phyloP scores from a whole-genome alignment of 129 eudicot species.

The Tagetes patula region DNA sequence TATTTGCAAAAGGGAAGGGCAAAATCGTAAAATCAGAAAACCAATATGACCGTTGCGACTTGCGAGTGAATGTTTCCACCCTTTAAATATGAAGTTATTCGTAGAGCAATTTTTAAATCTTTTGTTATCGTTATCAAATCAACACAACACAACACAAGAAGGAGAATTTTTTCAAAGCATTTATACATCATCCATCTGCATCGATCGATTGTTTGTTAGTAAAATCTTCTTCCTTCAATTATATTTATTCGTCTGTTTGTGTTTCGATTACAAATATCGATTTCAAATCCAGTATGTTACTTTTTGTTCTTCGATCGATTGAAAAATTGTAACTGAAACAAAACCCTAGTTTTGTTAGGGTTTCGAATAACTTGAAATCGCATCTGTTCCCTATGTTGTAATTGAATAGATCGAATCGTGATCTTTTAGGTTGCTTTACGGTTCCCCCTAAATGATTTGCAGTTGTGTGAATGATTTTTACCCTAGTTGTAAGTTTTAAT shows the following conservation, averaged over 20 bases:
- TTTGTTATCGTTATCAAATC: too few species aligned
- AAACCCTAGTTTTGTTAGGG: slow-evolving; percentile 10
- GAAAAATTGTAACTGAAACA: neutral
- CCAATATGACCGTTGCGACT: slow-evolving; percentile 34
- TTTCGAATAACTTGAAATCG: slow-evolving; percentile 2
- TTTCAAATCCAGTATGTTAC: neutral
- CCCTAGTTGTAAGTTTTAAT: neutral
- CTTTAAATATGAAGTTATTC: slow-evolving; percentile 2
- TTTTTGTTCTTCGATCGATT: neutral
- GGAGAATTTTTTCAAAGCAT: neutral
- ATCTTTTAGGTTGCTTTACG: neutral
- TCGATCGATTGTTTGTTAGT: slow-evolving; percentile 15
- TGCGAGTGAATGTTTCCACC: neutral
- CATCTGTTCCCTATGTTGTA: slow-evolving; percentile 8
- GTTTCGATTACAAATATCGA: slow-evolving; percentile 17
- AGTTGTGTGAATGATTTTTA: neutral
- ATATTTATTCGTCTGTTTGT: neutral
- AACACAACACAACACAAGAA: neutral
- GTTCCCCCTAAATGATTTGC: neutral
- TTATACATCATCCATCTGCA: neutral
- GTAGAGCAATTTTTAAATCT: neutral
- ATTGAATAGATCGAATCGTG: neutral
- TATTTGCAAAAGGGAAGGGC: slow-evolving; percentile 14
- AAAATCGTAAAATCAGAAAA: neutral
- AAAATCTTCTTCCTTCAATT: slow-evolving; percentile 25